Evolutionary conservation across 2,329 filamentous ascomycete genomes (phyloP), one percentile per base, ranked within the genome.

Genomic region (Exophiala sideris): DNA sequence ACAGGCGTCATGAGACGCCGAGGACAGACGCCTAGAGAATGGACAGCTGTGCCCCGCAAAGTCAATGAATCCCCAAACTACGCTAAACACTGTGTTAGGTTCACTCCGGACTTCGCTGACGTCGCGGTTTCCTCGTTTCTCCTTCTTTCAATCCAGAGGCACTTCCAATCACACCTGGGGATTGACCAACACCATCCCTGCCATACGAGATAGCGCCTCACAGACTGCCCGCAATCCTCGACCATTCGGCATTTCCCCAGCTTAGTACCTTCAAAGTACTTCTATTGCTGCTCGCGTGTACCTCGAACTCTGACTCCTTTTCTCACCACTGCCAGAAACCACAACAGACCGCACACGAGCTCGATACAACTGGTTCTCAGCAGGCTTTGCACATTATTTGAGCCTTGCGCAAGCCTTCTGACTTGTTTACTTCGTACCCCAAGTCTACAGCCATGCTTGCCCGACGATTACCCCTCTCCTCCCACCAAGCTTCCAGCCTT

Each of bases 401-500:
- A 39, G 36, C 35, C 24, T 20, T 44, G 20, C 24, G 38, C 51
- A n/a, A 54, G 44, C 18, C 12, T 52, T 48, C 54, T 57, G 54
- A 16, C 44, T 44, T 38, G 44, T 5, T 9, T 42, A 32, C 42
- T 33, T 47, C 34, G 8, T 49, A 42, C 39, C 33, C 44, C 12
- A 33, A 40, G 46, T 40, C 38, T 54, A 24, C 48, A 61, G 70
- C 44, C 54, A 76, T 76, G 73, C 65, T 77, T 63, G 64, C 67
- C 57, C 65, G 70, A 66, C 77, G 78, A 66, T 68, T 78, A 63
- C 79, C 76, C 63, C 66, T 70, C 48, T 69, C 74, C 62, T 72
- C 74, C 58, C 62, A 68, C 67, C 63, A 73, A 58, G 32, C 73
- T 62, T 73, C 75, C 59, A 79, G 77, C 67, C 73, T 75, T 63